Percentiles rank a stretch among this genome's conserved stretches.
Conservation (phyloP, 2,329 filamentous ascomycete genomes). For the Colletotrichum trifolii region DNA sequence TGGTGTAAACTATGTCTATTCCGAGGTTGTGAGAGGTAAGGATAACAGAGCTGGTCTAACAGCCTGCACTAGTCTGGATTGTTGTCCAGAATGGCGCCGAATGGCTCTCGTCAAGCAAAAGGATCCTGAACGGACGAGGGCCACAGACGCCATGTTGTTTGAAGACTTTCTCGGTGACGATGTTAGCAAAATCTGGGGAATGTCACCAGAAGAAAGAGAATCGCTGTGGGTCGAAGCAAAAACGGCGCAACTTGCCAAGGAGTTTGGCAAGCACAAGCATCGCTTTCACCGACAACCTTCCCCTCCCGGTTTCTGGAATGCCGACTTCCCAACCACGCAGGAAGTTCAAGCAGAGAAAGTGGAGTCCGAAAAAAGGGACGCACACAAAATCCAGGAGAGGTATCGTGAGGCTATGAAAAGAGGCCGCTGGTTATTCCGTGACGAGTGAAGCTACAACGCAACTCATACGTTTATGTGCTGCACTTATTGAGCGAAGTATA, state of each 20-base stretch:
- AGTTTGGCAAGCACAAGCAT: constrained; percentile 81
- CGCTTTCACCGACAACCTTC: constrained; percentile 76
- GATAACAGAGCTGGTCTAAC: constrained; percentile 76
- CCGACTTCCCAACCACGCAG: constrained; percentile 90
- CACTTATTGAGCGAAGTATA: no score
- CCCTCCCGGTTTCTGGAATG: constrained; percentile 90
- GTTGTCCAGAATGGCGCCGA: constrained; percentile 80
- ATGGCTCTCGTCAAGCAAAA: constrained; percentile 67
- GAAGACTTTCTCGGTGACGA: constrained; percentile 68
- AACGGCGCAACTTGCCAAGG: constrained; percentile 77
- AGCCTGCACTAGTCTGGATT: constrained; percentile 79
- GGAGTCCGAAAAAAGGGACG: constrained; percentile 72
- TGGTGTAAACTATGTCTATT: constrained; percentile 77
- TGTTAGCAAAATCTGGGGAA: constrained; percentile 67
- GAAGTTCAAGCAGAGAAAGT: constrained; percentile 75
- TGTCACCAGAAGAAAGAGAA: constrained; percentile 70
- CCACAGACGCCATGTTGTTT: constrained; percentile 61
- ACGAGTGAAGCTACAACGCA: constrained; percentile 66
- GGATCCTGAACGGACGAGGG: constrained; percentile 48
- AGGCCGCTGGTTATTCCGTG: constrained; percentile 83
- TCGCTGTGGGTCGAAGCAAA: constrained; percentile 81
- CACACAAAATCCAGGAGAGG: constrained; percentile 74
- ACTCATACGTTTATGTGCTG: no score
- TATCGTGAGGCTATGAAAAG: constrained; percentile 85
- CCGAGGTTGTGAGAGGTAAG: constrained; percentile 78